Evolutionary conservation across 2,329 filamentous ascomycete species (phyloP), one percentile per base, ranked within the genome.

Genomic region (Diaporthe longicolla): DNA sequence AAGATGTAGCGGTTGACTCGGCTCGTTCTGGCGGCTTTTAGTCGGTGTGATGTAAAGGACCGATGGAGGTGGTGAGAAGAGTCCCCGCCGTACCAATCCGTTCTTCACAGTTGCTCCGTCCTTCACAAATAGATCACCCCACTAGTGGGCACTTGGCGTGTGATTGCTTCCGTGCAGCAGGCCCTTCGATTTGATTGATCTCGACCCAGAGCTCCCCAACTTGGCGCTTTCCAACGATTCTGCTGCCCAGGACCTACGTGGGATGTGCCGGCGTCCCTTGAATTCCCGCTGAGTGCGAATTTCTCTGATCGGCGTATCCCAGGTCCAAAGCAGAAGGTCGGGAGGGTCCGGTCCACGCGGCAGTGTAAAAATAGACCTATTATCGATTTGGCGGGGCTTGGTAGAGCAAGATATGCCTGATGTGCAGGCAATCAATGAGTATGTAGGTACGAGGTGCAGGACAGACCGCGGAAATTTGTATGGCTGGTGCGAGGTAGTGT

Each of bases 91-190:
- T 59, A 52, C 70, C 70, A 72, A 73, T 63, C 58, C 71, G 35
- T 54, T 65, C 68, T 74, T 72, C 29, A 54, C 48, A 48, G 19
- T 32, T 45, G 74, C 69, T 29, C 54, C 58, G 54, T 52, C 63
- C n/a, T 43, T 66, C 68, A 52, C 69, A 65, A 74, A 70, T 72
- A 59, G 59, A 58, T 73, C 55, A 58, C 26, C 45, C 66, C 68
- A 63, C 69, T 74, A 74, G 74, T 72, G 69, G 52, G 40, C 55
- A 45, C 59, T 74, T 69, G 59, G 74, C 72, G 74, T 74, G 74
- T 75, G 74, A 75, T 58, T 66, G 35, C 40, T 26, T 52, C 59
- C 32, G 66, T 52, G 71, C 65, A 63, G 54, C n/a, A 50, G 26
- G 59, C 29, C 59, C 24, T 71, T 71, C 69, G n/a, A 54, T 52